Conservation (phyloP, 768 basidiomycete genomes). For the Paxillus ammoniavirescens region DNA sequence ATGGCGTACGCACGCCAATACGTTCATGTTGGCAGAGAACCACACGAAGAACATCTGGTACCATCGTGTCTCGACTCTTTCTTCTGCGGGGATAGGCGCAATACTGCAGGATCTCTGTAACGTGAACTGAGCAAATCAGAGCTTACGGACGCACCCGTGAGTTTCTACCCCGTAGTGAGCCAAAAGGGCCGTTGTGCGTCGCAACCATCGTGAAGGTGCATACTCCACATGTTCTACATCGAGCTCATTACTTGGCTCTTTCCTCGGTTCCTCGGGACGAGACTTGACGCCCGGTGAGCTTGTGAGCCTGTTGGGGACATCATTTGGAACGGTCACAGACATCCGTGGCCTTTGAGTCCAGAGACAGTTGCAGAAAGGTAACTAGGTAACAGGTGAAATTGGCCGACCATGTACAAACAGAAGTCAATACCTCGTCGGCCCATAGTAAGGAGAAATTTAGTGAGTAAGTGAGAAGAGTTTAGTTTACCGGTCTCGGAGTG, state of each 20-base stretch:
- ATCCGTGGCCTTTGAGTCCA: neutral
- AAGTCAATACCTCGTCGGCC: too few species aligned
- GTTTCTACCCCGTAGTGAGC: slow-evolving; percentile 40
- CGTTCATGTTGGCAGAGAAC: slow-evolving; percentile 47
- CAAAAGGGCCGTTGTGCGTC: slow-evolving; percentile 27
- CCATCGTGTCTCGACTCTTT: slow-evolving; percentile 39
- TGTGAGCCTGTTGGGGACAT: neutral
- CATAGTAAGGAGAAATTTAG: too few species aligned
- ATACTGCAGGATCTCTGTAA: slow-evolving; percentile 27
- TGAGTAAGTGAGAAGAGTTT: too few species aligned
- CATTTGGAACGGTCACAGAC: neutral
- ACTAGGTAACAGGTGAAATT: too few species aligned
- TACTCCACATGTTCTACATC: neutral
- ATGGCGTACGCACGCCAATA: slow-evolving; percentile 36
- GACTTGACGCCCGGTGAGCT: neutral
- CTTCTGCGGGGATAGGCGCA: slow-evolving; percentile 35
- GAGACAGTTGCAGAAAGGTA: too few species aligned
- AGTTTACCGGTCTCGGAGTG: too few species aligned
- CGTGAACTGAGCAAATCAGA: neutral
- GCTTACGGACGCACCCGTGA: slow-evolving; percentile 32
- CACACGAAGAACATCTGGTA: slow-evolving; percentile 53
- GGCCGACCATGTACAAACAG: too few species aligned
- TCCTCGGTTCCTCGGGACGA: neutral
- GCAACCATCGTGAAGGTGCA: slow-evolving; percentile 12
- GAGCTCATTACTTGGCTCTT: neutral